Conservation (phyloP, 2,329 filamentous ascomycete species). For the Phyllosticta paracitricarpa region DNA sequence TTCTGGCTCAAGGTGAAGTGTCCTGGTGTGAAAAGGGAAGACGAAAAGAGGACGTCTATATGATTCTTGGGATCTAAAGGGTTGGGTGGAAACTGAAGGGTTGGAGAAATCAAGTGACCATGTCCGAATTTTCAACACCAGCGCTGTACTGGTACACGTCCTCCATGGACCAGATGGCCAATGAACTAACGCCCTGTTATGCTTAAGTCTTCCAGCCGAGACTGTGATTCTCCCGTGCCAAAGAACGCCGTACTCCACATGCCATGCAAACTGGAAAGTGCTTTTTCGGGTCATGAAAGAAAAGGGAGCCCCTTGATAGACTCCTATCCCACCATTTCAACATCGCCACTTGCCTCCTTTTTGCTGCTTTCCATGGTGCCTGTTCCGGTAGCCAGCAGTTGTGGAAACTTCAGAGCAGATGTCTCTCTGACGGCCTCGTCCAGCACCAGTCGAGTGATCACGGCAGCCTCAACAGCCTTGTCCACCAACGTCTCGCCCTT, state of each 20-base stretch:
- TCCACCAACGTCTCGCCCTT: conserved; percentile 48
- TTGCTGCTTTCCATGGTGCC: background rate
- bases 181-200: too few species aligned
- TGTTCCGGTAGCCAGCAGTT: background rate
- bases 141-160: too few species aligned
- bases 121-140: too few species aligned
- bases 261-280: background rate
- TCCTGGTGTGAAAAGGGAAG: too few species aligned
- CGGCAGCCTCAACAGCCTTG: conserved; percentile 53
- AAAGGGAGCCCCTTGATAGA: background rate
- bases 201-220: too few species aligned
- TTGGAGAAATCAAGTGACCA: too few species aligned
- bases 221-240: background rate
- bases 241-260: conserved; percentile 5
- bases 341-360: background rate
- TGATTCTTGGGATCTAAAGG: too few species aligned
- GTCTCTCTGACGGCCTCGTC: conserved; percentile 50
- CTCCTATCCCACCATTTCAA: conserved; percentile 7
- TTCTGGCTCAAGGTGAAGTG: too few species aligned
- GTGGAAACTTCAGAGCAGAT: conserved; percentile 23
- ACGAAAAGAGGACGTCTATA: too few species aligned
- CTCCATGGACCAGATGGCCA: too few species aligned
- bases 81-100: too few species aligned
- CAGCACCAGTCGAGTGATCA: conserved; percentile 49
- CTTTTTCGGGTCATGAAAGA: background rate